Evolutionary conservation across 306 rosid genomes (phyloP).

Genomic region (Crotalaria pallida): DNA sequence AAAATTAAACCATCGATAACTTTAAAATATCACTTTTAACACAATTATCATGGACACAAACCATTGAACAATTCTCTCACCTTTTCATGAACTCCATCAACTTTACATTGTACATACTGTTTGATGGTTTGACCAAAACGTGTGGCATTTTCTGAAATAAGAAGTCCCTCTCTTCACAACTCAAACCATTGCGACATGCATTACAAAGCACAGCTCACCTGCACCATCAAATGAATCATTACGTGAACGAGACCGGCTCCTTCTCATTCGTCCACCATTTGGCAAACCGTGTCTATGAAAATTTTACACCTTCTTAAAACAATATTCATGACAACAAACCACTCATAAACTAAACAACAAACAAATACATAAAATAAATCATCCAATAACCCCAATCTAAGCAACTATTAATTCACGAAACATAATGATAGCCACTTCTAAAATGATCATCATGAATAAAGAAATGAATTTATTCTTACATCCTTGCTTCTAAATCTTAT

Average conservation of each 20-base stretch:
- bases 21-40: too few species aligned
- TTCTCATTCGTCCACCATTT: neutral
- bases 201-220: slow-evolving; percentile 24
- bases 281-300: slow-evolving; percentile 15
- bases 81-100: neutral
- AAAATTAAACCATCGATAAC: too few species aligned
- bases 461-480: slow-evolving; percentile 13
- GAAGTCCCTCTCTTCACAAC: neutral
- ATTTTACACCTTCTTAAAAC: neutral
- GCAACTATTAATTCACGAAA: neutral
- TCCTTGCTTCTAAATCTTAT: neutral
- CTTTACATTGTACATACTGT: neutral
- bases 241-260: slow-evolving; percentile 12
- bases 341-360: neutral
- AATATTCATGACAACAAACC: neutral
- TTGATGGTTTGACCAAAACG: slow-evolving; percentile 14
- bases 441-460: neutral
- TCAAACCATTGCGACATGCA: neutral
- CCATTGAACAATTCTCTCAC: too few species aligned
- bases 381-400: neutral
- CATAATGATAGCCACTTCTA: slow-evolving; percentile 14
- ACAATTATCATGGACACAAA: too few species aligned
- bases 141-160: neutral
- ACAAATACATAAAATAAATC: neutral
- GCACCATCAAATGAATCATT: neutral